These are phyloP conservation scores for Aspergillus asperescens DNA, from an alignment of 495 filamentous ascomycete species.

Conservation along the genomic window DNA sequence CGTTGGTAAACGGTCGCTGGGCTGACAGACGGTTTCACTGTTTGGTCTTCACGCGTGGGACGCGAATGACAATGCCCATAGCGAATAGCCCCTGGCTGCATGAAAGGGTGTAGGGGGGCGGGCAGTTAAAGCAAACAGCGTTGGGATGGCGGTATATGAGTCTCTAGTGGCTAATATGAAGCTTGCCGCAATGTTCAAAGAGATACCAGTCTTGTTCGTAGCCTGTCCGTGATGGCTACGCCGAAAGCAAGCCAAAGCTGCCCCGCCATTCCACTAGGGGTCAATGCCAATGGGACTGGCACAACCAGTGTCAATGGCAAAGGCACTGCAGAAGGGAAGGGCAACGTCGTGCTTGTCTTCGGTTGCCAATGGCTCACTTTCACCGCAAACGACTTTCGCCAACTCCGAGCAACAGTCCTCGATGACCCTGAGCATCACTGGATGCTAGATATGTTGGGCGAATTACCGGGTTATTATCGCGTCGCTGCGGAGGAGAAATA, in stretches of 20 bases:
- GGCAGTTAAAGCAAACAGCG: neutral
- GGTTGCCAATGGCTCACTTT: constrained; percentile 35
- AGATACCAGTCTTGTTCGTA: neutral
- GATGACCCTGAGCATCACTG: constrained; percentile 25
- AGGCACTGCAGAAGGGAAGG: neutral
- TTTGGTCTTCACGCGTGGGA: no score
- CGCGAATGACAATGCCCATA: no score
- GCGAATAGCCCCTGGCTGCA: no score
- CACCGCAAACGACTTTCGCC: constrained; percentile 21
- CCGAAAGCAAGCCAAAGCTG: neutral
- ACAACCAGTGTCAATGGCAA: neutral
- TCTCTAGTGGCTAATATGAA: neutral
- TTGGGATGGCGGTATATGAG: neutral
- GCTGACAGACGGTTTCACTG: no score
- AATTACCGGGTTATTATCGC: constrained; percentile 23
- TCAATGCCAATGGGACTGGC: neutral
- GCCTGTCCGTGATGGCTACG: neutral
- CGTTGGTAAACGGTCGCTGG: no score
- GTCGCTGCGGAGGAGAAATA: constrained; percentile 17
- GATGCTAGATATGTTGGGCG: constrained; percentile 29
- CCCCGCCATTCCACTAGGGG: neutral
- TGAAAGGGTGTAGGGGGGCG: no score
- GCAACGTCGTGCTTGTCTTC: constrained; percentile 23
- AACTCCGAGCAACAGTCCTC: constrained; percentile 24
- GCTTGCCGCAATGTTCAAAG: neutral